These are phyloP conservation scores for Sabuloglossum arenarium DNA, from an alignment of 495 filamentous ascomycete genomes.

Conservation along the genomic window DNA sequence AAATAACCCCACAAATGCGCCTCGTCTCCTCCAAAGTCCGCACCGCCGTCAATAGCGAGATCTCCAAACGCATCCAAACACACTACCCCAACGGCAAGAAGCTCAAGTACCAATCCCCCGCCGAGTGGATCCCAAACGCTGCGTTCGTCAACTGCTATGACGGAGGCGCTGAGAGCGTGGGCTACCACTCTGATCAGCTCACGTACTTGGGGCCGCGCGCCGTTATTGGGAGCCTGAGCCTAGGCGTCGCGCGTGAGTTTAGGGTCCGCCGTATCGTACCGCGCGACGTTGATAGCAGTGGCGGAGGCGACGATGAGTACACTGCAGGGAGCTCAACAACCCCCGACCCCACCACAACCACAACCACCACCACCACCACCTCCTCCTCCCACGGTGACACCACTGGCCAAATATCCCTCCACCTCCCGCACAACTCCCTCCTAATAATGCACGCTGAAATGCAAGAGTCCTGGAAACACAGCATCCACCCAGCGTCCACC, in stretches of 20 bases:
- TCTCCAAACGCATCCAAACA: constrained; percentile 39
- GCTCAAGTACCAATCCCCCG: constrained; percentile 51
- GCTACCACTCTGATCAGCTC: constrained; percentile 79
- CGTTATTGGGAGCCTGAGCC: constrained; percentile 71
- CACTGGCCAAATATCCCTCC: constrained; percentile 73
- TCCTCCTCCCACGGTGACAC: constrained; percentile 21
- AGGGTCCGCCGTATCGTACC: constrained; percentile 56
- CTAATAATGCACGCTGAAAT: constrained; percentile 88
- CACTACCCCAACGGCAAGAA: constrained; percentile 45
- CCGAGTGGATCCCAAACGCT: constrained; percentile 64
- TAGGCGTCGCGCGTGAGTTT: constrained; percentile 83
- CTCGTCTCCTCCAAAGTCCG: constrained; percentile 45
- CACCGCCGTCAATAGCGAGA: constrained; percentile 50
- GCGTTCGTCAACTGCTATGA: constrained; percentile 88
- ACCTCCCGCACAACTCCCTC: constrained; percentile 83
- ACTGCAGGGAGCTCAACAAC: too few species aligned
- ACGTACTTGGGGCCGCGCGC: constrained; percentile 82
- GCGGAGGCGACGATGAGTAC: constrained; percentile 9
- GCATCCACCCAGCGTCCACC: constrained; percentile 46
- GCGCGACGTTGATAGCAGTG: constrained; percentile 20
- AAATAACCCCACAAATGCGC: constrained; percentile 47
- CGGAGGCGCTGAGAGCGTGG: constrained; percentile 58
- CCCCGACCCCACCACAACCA: too few species aligned
- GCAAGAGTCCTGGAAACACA: constrained; percentile 64
- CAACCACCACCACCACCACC: constrained; percentile 6